These are phyloP conservation scores for Antitrichia curtipendula DNA, from an alignment of 225 moss, liverwort and hornwort genomes.

Conservation along the genomic window DNA sequence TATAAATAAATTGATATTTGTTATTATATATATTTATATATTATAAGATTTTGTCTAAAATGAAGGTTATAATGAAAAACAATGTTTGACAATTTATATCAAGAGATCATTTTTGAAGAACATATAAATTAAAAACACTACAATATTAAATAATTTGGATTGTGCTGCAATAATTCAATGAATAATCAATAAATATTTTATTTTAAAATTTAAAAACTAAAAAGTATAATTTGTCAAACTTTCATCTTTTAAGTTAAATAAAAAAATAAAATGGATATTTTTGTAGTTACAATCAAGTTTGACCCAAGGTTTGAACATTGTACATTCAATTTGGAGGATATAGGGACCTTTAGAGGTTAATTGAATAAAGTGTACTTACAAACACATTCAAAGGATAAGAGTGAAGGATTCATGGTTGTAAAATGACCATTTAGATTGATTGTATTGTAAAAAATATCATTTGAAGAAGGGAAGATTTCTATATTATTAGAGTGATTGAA, in stretches of 20 bases:
- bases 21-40: not conserved
- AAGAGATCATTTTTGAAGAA: not conserved
- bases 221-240: not conserved
- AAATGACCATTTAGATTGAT: too few relatives aligned
- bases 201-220: not conserved
- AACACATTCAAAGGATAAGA: too few relatives aligned
- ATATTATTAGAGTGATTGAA: too few relatives aligned
- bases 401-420: too few relatives aligned
- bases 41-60: not conserved
- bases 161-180: not conserved
- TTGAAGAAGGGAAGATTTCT: too few relatives aligned
- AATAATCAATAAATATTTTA: not conserved
- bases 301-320: accelerated
- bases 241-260: not conserved
- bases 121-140: not conserved
- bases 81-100: not conserved
- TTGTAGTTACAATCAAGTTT: not conserved
- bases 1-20: too few relatives aligned
- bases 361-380: not conserved
- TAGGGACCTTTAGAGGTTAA: not conserved
- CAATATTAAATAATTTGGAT: not conserved
- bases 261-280: not conserved
- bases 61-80: not conserved
- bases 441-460: too few relatives aligned
- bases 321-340: not conserved